Base-by-base conservation (phyloP, 805 yeast genomes). In the Cyberlindnera sargentensis region DNA sequence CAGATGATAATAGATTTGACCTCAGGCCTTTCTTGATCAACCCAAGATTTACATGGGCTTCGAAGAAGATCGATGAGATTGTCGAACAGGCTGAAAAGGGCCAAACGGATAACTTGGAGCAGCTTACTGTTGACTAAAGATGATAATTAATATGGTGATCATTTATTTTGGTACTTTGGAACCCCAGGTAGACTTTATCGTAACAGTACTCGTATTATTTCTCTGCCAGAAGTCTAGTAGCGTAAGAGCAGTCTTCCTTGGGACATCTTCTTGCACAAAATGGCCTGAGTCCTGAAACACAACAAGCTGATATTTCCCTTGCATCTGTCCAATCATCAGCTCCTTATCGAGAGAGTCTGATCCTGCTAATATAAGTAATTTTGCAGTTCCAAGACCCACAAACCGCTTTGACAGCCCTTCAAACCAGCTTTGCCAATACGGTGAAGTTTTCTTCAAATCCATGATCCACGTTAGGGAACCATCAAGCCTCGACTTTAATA, bases 1-100 rank as follows among this genome's bases (percentile, higher is more conserved):
- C 99, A 1, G 99, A 93, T 63, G 99, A 93, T 64, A 93, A 93
- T 62, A 74, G 99, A 56, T 93, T 85, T 63, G 99, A 93, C 62
- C 70, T 95, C 57, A 74, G 99, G 53, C 99, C 99, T n/a, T 89
- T 93, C 63, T 70, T 95, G 61, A 87, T 93, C 45, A 80, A 86
- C 53, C 97, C 98, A 28, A 70, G 86, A 49, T 93, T 88, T 63
- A 75, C 88, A 1, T 86, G 91, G 84, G 95, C 97, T 2, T 78
- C 88, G 53, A 81, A 78, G 61, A 89, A 87, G 65, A 93, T 93
- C 41, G 97, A 89, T 55, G 77, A 75, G 43, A 78, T 84, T 32
- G 91, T 89, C 26, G 74, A 67, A n/a, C 70, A 77, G 62, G 56
- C 73, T 51, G 71, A 75, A 63, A 53, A 53, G 15, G 64, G 72